phyloP scores from a whole-genome alignment of 176 grass and related monocot genomes.

The Otatea glauca region DNA sequence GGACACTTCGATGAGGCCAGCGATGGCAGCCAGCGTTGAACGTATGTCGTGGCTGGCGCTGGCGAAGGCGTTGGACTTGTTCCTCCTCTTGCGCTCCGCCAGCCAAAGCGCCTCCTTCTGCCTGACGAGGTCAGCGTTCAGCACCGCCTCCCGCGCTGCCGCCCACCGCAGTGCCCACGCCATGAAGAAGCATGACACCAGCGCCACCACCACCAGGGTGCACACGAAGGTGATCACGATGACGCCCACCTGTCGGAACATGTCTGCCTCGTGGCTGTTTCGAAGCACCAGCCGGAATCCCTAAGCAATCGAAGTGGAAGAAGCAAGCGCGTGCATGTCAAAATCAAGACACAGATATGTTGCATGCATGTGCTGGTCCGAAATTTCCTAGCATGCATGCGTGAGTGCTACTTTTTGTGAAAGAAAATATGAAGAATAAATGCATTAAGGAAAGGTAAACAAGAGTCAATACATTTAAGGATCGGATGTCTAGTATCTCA shows the following conservation, averaged over 20 bases:
- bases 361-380: too few species aligned
- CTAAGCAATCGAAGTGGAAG: neutral
- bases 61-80: conserved; percentile 81
- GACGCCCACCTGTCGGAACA: neutral
- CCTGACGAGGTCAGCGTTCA: conserved; percentile 59
- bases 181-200: conserved; percentile 4
- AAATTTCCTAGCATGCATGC: too few species aligned
- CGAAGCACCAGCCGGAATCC: conserved; percentile 34
- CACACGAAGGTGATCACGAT: neutral
- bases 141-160: conserved; percentile 25
- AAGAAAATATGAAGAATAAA: too few species aligned
- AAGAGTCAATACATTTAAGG: too few species aligned
- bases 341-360: too few species aligned
- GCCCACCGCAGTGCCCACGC: conserved; percentile 4
- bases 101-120: conserved; percentile 57
- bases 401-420: too few species aligned
- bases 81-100: conserved; percentile 86
- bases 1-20: conserved; percentile 54
- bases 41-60: conserved; percentile 75
- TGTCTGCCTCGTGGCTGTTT: neutral
- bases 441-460: too few species aligned
- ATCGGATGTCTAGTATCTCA: too few species aligned
- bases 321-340: too few species aligned
- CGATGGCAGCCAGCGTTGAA: conserved; percentile 52
- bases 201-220: neutral